Evolutionary conservation across 176 grass and related monocot genomes (phyloP), one percentile per base, ranked within the genome.

Genomic region (Otatea glauca): DNA sequence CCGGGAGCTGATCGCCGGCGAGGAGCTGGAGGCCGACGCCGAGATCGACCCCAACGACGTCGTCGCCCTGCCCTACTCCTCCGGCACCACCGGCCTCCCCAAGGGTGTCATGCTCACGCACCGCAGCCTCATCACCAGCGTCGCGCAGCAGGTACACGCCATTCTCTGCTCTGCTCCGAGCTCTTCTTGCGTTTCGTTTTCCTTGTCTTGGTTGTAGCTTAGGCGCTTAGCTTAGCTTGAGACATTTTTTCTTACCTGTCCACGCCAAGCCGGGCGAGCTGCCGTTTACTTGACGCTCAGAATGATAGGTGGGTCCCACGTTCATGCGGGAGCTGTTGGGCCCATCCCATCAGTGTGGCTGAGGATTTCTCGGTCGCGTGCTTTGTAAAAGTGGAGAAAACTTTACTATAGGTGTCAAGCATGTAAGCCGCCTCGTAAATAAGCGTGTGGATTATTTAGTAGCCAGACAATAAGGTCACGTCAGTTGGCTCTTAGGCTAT

Each of bases 31-130:
- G 21, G 85, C 60, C 44, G 92, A 94, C 4, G 88, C 47, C 21
- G 87, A 84, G 24, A 63, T 97, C 61, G 82, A 81, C 44, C 85
- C 95, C 14, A 82, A 97, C 81, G 92, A 94, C 59, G 88, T 97
- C 20, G 92, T 97, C 43, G 92, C 90, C 5, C 89, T 97, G 17
- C 95, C 92, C 0, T 97, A 97, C 81, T 97, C 95, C 1, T 94
- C 95, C 6, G 95, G 92, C 27, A 97, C 95, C 71, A 97, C 92
- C 2, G 92, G 92, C 0, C 69, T 97, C 14, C 95, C 95, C 64
- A 97, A 97, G 82, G 95, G 95, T 68, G 92, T 94, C 76, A 97
- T 97, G 95, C 92, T 97, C 72, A 97, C 90, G 7, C 95, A 97
- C 90, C 92, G 95, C 84, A 97, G 95, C 86, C 88, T 97, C 74